phyloP scores from a whole-genome alignment of 1,139 yeast species.

The Blastobotrys apis region DNA sequence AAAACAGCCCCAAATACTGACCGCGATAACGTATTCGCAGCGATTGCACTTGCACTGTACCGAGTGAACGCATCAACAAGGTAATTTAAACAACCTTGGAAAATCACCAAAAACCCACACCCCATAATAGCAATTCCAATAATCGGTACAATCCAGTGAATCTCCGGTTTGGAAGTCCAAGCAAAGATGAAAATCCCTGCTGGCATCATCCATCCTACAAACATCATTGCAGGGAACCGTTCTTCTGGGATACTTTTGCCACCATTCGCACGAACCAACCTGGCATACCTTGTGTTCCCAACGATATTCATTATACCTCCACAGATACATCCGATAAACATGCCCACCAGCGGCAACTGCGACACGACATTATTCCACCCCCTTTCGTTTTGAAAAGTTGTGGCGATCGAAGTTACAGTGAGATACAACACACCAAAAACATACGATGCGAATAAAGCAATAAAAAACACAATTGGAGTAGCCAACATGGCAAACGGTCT shows the following conservation, averaged over 20 bases:
- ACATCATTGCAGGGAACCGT: slow-evolving; percentile 52
- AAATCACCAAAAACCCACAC: slow-evolving; percentile 55
- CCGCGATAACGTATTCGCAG: slow-evolving; percentile 70
- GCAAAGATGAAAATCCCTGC: slow-evolving; percentile 70
- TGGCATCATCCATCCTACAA: slow-evolving; percentile 49
- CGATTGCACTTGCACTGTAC: slow-evolving; percentile 75
- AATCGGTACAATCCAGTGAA: slow-evolving; percentile 74
- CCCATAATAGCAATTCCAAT: slow-evolving; percentile 63
- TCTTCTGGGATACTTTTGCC: slow-evolving; percentile 55
- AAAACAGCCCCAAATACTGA: slow-evolving; percentile 68
- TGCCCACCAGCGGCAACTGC: slow-evolving; percentile 53
- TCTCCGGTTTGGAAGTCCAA: slow-evolving; percentile 55
- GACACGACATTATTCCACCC: slow-evolving; percentile 43
- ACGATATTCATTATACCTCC: slow-evolving; percentile 46
- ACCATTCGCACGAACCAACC: slow-evolving; percentile 35
- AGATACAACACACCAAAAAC: slow-evolving; percentile 46
- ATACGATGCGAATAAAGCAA: slow-evolving; percentile 44
- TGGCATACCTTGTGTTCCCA: slow-evolving; percentile 34
- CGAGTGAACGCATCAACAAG: slow-evolving; percentile 58
- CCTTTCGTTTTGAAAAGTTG: slow-evolving; percentile 33
- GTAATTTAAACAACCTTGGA: slow-evolving; percentile 56
- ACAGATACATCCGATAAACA: slow-evolving; percentile 52
- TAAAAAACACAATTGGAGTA: slow-evolving; percentile 43
- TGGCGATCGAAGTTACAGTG: slow-evolving; percentile 39
- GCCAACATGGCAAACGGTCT: slow-evolving; percentile 45